These are phyloP conservation scores for Solanum ossicruentum DNA, from an alignment of 257 asterid genomes.

Conservation along the genomic window DNA sequence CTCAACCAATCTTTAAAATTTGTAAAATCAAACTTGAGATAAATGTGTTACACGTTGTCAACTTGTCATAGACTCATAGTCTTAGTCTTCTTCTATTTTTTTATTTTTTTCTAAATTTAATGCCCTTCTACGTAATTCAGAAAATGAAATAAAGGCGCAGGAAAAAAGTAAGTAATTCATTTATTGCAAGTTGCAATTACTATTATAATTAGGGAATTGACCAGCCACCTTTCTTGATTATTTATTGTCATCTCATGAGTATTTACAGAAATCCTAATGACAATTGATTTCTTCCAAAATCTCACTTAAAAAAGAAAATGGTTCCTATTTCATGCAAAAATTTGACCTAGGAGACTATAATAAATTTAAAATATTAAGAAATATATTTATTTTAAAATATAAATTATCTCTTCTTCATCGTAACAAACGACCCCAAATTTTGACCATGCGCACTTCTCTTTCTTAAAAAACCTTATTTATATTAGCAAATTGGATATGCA, in stretches of 20 bases:
- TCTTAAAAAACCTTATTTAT: neutral
- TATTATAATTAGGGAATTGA: neutral
- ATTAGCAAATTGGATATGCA: neutral
- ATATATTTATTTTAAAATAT: too few species aligned
- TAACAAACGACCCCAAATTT: too few species aligned
- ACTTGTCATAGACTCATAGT: too few species aligned
- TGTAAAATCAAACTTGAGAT: neutral
- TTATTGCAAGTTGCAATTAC: neutral
- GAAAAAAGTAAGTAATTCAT: neutral
- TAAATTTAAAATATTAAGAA: neutral
- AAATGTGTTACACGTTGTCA: neutral
- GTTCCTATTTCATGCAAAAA: neutral
- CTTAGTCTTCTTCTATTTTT: neutral
- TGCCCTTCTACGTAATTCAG: neutral
- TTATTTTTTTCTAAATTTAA: neutral
- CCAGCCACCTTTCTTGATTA: neutral
- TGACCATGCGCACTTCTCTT: neutral
- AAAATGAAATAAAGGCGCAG: neutral
- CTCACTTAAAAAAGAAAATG: neutral
- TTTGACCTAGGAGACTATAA: neutral
- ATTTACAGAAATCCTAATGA: neutral
- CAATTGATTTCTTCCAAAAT: neutral
- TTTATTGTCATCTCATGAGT: neutral
- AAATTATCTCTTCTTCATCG: too few species aligned
- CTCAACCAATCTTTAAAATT: too few species aligned